These are phyloP conservation scores for Kodamaea nitidulidarum DNA, from an alignment of 805 yeast genomes.

Conservation along the genomic window DNA sequence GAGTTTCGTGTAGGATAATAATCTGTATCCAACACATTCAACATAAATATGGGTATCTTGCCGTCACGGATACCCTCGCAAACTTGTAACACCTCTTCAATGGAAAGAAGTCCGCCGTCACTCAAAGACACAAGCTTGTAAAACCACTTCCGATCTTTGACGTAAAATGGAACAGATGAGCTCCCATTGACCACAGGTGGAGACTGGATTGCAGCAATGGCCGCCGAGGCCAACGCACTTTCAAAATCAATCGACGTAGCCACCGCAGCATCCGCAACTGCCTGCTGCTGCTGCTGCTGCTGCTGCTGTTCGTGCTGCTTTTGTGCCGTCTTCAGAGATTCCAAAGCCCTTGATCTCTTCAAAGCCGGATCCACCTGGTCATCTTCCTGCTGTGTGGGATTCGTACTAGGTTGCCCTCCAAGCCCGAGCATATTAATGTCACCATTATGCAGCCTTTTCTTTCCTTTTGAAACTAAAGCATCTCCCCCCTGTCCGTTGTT, in stretches of 20 bases:
- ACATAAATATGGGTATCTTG: conserved; percentile 34
- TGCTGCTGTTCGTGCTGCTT: conserved; percentile 9
- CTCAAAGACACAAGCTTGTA: conserved; percentile 28
- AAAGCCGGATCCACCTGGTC: conserved; percentile 29
- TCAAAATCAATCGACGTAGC: conserved; percentile 18
- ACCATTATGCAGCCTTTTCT: conserved; percentile 14
- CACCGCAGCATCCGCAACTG: conserved; percentile 7
- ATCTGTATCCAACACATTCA: conserved; percentile 31
- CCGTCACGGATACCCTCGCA: conserved; percentile 37
- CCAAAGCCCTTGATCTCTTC: conserved; percentile 18
- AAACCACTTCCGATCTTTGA: conserved; percentile 36
- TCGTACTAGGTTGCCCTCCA: conserved; percentile 7
- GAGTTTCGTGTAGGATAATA: conserved; percentile 22
- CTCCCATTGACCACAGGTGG: conserved; percentile 23
- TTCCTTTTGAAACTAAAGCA: background rate
- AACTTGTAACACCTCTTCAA: conserved; percentile 29
- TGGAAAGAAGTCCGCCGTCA: conserved; percentile 22
- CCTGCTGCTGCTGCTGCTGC: conserved; percentile 9
- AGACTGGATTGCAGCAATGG: conserved; percentile 30
- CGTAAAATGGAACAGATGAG: conserved; percentile 24
- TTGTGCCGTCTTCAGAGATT: conserved; percentile 8
- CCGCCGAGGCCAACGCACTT: conserved; percentile 26
- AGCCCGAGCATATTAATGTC: background rate
- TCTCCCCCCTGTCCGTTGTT: background rate
- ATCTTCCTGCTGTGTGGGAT: conserved; percentile 15